A percentile compares a stretch with the other conserved stretches of the same genome.
These are phyloP conservation scores for Eutrema japonicum DNA, from an alignment of 345 rosid species.

Conservation along the genomic window DNA sequence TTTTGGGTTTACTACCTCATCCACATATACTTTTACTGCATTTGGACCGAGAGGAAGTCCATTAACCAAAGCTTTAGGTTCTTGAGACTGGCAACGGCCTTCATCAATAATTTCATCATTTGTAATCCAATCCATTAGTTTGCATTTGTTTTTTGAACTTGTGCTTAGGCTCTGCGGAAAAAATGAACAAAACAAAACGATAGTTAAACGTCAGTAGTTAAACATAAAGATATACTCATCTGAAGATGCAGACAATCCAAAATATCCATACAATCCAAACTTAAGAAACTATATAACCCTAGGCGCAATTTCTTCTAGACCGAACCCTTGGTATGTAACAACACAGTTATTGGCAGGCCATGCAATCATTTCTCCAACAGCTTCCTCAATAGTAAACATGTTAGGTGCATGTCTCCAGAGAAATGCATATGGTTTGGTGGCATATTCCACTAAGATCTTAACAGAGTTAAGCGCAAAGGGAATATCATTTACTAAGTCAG, in stretches of 20 bases:
- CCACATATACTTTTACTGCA: neutral
- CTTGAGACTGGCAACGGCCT: neutral
- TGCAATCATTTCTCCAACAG: neutral
- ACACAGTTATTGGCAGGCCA: neutral
- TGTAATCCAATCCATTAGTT: neutral
- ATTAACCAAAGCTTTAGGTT: neutral
- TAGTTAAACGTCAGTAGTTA: no score
- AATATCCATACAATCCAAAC: no score
- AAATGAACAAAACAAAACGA: neutral
- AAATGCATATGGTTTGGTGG: neutral
- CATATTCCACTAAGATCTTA: neutral
- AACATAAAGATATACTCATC: no score
- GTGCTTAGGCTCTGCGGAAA: neutral
- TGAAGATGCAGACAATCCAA: no score
- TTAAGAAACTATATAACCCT: no score
- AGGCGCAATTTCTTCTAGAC: no score
- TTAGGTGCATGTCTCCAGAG: neutral
- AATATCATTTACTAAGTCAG: neutral
- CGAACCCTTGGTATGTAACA: no score
- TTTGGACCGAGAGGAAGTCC: neutral
- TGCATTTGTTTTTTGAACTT: neutral
- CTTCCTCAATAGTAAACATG: neutral
- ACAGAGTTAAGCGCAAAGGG: neutral
- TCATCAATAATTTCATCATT: neutral
- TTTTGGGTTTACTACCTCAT: neutral